Evolutionary conservation across 2,329 filamentous ascomycete species (phyloP), one percentile per base, ranked within the genome.

Genomic region (Fusarium buharicum): DNA sequence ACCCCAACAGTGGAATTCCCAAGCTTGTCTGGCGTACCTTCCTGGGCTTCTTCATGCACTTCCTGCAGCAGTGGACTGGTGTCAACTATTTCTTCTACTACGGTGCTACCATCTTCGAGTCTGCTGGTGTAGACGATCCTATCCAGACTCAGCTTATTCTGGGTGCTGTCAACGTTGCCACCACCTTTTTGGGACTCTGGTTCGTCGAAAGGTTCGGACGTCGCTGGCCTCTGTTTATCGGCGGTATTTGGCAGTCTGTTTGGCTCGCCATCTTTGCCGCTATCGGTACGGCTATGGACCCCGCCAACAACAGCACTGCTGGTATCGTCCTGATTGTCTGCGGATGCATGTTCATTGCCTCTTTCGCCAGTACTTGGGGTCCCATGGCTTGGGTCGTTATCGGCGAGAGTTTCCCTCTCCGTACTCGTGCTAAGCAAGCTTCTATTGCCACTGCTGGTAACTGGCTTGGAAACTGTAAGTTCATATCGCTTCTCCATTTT

Each of bases 281-380:
- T 0, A 79, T 90, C 28, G 84, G 86, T 8, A 80, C 81, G 28
- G 75, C 74, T 9, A 66, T 75, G 37, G 68, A 80, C 40, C 82
- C 80, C 0, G 74, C 74, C 6, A 70, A 72, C 31, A 82, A 78
- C 64, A 72, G 75, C 10, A 73, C 77, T 1, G 81, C 85, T 12
- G 89, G 89, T 11, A 84, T 86, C 6, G 82, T 88, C 58, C 88
- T 92, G 83, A 90, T 92, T 64, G 85, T 90, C 10, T 85, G 89
- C 50, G 86, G 89, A 3, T 90, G 86, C 74, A 84, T 92, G 79
- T 92, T 91, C 75, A 92, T 92, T 52, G 84, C 86, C 44, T 88
- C 85, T 2, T 93, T 91, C 66, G 89, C 89, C 3, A 62, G 79
- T 39, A 90, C 87, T 3, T 91, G 87, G 87, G 89, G 88, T 12